phyloP scores from a whole-genome alignment of 108 stramenopile genomes.

The Conticribra weissflogii region DNA sequence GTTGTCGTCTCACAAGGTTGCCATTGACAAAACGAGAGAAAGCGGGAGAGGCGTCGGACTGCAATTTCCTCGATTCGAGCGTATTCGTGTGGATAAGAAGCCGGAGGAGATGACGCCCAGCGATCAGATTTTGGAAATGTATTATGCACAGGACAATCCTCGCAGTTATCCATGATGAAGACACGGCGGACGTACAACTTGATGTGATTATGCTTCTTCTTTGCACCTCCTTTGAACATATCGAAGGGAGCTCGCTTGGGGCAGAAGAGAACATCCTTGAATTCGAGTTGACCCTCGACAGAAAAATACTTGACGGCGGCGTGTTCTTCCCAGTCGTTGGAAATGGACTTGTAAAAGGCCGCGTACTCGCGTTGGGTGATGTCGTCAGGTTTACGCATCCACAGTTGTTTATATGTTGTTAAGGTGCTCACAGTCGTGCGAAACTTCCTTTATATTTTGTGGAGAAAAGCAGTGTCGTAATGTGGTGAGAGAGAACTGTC shows the following conservation, averaged over 20 bases:
- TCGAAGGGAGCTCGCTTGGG: constrained; percentile 99
- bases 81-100: constrained; percentile 96
- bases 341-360: constrained; percentile 99
- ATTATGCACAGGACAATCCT: constrained; percentile 96
- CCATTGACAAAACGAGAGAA: constrained; percentile 83
- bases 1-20: constrained; percentile 92
- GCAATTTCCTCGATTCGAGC: constrained; percentile 98
- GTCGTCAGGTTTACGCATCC: constrained; percentile 99
- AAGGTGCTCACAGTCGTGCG: constrained; percentile 99
- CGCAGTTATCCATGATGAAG: constrained; percentile 99
- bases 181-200: constrained; percentile 99
- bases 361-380: constrained; percentile 99
- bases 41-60: constrained; percentile 94
- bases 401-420: constrained; percentile 99
- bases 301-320: constrained; percentile 99
- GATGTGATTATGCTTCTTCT: constrained; percentile 99
- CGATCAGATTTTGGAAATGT: constrained; percentile 97
- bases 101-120: constrained; percentile 95
- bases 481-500: too few species aligned
- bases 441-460: constrained; percentile 99
- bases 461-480: too few species aligned
- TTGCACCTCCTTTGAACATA: constrained; percentile 99
- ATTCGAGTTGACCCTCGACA: constrained; percentile 99
- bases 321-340: constrained; percentile 99
- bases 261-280: constrained; percentile 97